Evolutionary conservation across 2,329 filamentous ascomycete genomes (phyloP), one percentile per base, ranked within the genome.

Genomic region (Immersiporthe knoxdaviesiana): DNA sequence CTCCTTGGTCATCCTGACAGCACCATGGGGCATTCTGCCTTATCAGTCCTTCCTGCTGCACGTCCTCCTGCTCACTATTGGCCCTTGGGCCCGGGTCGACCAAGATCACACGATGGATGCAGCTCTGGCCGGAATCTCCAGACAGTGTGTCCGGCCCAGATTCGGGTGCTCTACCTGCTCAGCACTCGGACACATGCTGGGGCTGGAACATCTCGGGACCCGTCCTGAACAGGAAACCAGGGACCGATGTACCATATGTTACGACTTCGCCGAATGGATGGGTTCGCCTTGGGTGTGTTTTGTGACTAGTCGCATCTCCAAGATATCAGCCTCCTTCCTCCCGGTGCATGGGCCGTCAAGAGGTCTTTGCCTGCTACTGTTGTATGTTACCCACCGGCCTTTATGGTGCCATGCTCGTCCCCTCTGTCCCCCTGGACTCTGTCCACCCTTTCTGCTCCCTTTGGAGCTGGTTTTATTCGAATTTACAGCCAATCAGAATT

Each of bases 401-500:
- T 65, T 41, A 52, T 65, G 56, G 37, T 59, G 54, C 44, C 35
- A 68, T 69, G 27, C 24, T 66, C 27, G 14, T n/a, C 50, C 7
- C 11, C 11, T 10, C 6, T 10, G 11, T 10, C 37, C 47, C 67
- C 61, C 52, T 64, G 64, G 47, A 12, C n/a, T 52, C 21, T 59
- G 64, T 39, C 41, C 41, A 27, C 61, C 56, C 65, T 39, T 69
- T 65, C 47, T 52, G 47, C 30, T 61, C 63, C 6, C 47, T 47
- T 44, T 41, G 54, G 44, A 32, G 56, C 61, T 69, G 41, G 56
- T 67, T 69, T 72, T 70, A 39, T 63, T 68, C 37, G 50, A 71
- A 64, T 72, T 72, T 72, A 52, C 47, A 58, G 54, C 72, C 72
- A 72, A 72, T 72, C 50, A 69, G 60, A 72, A 72, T 67, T 71